Conservation (phyloP, 257 asterid species). For the Leptodermis oblonga region DNA sequence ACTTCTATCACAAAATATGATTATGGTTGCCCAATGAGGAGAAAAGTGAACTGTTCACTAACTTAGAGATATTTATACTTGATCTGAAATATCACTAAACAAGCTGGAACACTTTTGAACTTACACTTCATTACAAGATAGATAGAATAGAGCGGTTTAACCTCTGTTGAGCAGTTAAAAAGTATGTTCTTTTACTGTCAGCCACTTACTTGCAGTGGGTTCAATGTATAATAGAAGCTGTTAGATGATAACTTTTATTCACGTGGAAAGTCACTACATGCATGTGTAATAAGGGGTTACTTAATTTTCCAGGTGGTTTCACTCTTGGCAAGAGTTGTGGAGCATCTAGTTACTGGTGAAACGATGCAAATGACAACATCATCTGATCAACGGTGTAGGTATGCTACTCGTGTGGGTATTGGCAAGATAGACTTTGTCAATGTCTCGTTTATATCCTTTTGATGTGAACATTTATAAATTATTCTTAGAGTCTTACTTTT, state of each 20-base stretch:
- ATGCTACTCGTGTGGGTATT: conserved; percentile 13
- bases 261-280: not conserved
- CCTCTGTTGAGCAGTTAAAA: not conserved
- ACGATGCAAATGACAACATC: conserved; percentile 93
- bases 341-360: conserved; percentile 97
- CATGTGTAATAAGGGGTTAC: not conserved
- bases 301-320: conserved; percentile 62
- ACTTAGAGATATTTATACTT: not conserved
- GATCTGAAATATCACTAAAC: not conserved
- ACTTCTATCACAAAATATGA: not conserved
- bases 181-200: not conserved
- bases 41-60: not conserved
- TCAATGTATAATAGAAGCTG: not conserved
- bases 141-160: not conserved
- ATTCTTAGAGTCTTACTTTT: not conserved
- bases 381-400: conserved; percentile 92
- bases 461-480: not conserved
- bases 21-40: not conserved
- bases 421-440: not conserved
- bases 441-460: not conserved
- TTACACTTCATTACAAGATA: not conserved
- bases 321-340: conserved; percentile 84
- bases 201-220: too few relatives aligned
- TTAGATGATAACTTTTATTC: not conserved
- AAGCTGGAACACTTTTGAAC: not conserved